Evolutionary conservation across 2,329 filamentous ascomycete species (phyloP), one percentile per base, ranked within the genome.

Genomic region (Clonostachys rhizophaga): DNA sequence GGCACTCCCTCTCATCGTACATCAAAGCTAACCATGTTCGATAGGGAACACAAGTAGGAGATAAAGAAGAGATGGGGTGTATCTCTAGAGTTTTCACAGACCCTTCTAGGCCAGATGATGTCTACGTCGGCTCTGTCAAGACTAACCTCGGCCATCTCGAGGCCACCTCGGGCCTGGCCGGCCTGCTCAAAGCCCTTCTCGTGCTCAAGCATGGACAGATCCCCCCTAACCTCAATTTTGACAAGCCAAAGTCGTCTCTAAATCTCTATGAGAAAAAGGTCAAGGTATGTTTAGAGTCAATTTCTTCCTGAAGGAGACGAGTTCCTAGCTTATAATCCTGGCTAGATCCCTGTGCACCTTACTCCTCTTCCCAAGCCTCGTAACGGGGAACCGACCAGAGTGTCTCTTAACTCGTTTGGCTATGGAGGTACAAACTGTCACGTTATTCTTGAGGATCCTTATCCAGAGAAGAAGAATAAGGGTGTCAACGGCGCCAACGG

Each of bases 271-370:
- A 54, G 12, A 57, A 54, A 53, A 56, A 59, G 34, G 39, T 63
- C 18, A 52, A 50, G 44, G 54, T 69, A 47, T 50, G 54, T 2
- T 47, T 14, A 40, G 46, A 14, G n/a, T 45, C 20, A 45, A 34
- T 13, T 16, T 49, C 3, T 52, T 49, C 59, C 70, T 13, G 68
- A 73, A 2, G 17, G 12, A 65, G 60, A 56, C 70, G 77, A 17
- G 72, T 71, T 37, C 76, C 72, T 47, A 24, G 39, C n/a, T 39
- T 39, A 30, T 24, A 24, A 24, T 24, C 7, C 24, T 24, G 24
- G 7, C 8, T 24, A 24, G 24, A 24, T 24, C 24, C 24, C 24
- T 8, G 8, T 48, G 24, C 24, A 24, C 24, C 55, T 24, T 24
- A 24, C 24, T 6, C 24, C 24, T 24, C 24, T 24, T 24, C 24